Evolutionary conservation across 306 rosid genomes (phyloP), one percentile per base, ranked within the genome.

Genomic region (Comarum palustre): DNA sequence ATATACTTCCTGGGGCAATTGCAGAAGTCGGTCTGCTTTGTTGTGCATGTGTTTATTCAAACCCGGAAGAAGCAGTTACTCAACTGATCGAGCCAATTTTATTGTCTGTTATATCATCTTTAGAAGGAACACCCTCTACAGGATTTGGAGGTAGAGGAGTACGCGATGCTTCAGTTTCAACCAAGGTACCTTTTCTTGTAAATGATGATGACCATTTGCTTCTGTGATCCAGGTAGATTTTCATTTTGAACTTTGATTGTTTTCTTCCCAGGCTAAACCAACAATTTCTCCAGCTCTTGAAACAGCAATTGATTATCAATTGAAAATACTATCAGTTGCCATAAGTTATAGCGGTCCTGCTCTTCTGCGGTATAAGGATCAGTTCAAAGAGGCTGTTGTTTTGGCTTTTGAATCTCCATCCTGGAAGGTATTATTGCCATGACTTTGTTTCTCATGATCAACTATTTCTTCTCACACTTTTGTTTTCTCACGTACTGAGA

Each of bases 11-110:
- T 13, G 99, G 97, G 77, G 97, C 97, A 83, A 78, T 90, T 78
- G 93, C 96, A 55, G 99, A 95, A 92, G 99, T 95, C 81, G 99
- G 97, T 78, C 85, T 95, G 77, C 97, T 95, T 75, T 95, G 96
- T 84, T 95, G 97, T 79, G 96, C 99, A 50, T 91, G 97, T 73
- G 87, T 95, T 71, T 96, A 91, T 80, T 86, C 99, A 0, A 89
- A 95, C 78, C 96, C 99, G 29, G 96, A 91, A 80, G 99, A 86
- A 83, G 96, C 97, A 64, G 89, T 91, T 75, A 72, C 86, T 58
- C 89, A 88, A 58, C 89, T 95, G 77, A 78, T 95, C 67, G 97
- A 88, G 88, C 99, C 99, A 73, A 79, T 92, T 79, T 84, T 95
- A 60, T 71, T 71, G 66, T 91, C 96, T 78, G 96, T 83, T 63